Evolutionary conservation across 352 stramenopile species (phyloP).

Genomic region (Globisporangium ultimum): DNA sequence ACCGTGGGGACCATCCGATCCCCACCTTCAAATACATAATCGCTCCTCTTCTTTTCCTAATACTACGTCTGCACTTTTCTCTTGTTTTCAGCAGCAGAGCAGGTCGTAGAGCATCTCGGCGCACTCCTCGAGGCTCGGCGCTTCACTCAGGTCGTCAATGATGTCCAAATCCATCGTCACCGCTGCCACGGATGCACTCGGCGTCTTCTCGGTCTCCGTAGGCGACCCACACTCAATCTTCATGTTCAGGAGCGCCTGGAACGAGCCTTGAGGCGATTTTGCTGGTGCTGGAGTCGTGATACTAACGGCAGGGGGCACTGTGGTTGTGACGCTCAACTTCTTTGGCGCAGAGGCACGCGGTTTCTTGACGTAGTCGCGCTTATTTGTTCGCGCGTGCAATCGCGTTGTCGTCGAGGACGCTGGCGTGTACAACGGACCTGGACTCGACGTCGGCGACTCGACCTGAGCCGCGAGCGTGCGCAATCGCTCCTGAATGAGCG

Average conservation of each 20-base stretch:
- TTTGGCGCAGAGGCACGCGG: neutral
- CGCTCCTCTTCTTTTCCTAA: too few relatives aligned
- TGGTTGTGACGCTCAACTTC: neutral
- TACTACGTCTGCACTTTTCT: neutral
- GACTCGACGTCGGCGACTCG: slow-evolving; percentile 6
- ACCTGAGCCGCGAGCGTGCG: slow-evolving; percentile 27
- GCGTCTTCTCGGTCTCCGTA: too few relatives aligned
- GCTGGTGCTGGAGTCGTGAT: neutral
- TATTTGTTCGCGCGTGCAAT: neutral
- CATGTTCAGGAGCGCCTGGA: neutral
- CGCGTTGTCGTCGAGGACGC: neutral
- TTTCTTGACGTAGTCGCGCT: neutral
- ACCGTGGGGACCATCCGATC: too few relatives aligned
- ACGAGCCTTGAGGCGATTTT: neutral
- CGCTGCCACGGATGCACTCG: too few relatives aligned
- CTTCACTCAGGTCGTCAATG: slow-evolving; percentile 38
- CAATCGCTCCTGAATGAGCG: slow-evolving; percentile 55
- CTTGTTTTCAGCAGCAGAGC: slow-evolving; percentile 35
- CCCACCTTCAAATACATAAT: neutral
- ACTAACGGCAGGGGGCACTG: too few relatives aligned
- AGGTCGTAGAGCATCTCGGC: slow-evolving; percentile 64
- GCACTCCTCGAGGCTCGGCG: slow-evolving; percentile 60
- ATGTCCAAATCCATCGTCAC: slow-evolving; percentile 9
- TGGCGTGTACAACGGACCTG: slow-evolving; percentile 11
- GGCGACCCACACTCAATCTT: neutral